phyloP scores from a whole-genome alignment of 2,329 filamentous ascomycete genomes.

The Penicillium sp. region DNA sequence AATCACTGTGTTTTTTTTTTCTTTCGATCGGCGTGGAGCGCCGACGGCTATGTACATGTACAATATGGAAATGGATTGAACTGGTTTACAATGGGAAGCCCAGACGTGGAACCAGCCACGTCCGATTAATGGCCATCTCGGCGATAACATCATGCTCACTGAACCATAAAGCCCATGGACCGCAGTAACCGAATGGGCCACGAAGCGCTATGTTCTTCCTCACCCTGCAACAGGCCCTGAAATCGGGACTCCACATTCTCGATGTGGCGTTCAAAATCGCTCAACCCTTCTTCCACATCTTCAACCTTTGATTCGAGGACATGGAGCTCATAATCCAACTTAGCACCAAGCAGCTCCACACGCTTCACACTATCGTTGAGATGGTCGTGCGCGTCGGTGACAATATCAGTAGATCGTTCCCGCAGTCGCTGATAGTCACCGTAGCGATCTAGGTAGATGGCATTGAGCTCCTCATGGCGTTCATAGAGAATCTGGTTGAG shows the following conservation, averaged over 20 bases:
- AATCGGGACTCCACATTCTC: constrained; percentile 62
- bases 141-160: constrained; percentile 3
- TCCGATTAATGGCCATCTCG: not conserved
- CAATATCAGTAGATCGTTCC: constrained; percentile 60
- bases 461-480: constrained; percentile 61
- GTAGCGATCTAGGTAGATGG: constrained; percentile 63
- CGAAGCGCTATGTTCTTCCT: constrained; percentile 56
- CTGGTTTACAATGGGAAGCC: constrained; percentile 17
- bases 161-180: constrained; percentile 21
- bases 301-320: constrained; percentile 72
- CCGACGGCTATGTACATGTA: constrained; percentile 25
- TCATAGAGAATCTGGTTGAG: constrained; percentile 58
- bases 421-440: constrained; percentile 64
- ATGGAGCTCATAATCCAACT: constrained; percentile 86
- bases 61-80: constrained; percentile 18
- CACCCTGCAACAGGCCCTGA: constrained; percentile 55
- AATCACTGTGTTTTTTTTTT: not conserved
- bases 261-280: constrained; percentile 73
- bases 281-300: constrained; percentile 78
- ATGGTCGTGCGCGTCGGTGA: constrained; percentile 62
- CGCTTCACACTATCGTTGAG: constrained; percentile 69
- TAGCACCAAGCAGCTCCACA: constrained; percentile 72
- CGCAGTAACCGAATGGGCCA: constrained; percentile 55
- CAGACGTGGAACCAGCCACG: constrained; percentile 15
- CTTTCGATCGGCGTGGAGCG: constrained; percentile 9